Conservation (phyloP, 164 flowering plant species). For the Macadamia integrifolia region DNA sequence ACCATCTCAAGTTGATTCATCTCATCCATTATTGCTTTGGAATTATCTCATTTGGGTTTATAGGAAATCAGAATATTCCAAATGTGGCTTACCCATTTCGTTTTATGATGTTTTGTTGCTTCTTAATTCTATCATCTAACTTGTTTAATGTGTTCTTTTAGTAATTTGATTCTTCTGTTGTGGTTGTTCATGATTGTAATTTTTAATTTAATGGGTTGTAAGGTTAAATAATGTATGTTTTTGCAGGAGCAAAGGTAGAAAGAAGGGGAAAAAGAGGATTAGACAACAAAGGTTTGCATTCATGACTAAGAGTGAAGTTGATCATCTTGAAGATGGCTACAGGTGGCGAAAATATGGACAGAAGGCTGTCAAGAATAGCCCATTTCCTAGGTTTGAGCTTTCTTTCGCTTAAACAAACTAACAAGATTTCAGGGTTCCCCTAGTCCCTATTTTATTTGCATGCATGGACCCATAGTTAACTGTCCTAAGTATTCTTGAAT, state of each 20-base stretch:
- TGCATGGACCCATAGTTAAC: too few relatives aligned
- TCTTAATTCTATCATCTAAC: not conserved
- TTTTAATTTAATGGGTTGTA: conserved; percentile 15
- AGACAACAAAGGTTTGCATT: conserved; percentile 85
- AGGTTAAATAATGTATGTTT: conserved; percentile 11
- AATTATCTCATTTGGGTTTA: too few relatives aligned
- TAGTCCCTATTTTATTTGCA: not conserved
- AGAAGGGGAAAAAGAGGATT: conserved; percentile 59
- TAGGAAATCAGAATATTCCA: too few relatives aligned
- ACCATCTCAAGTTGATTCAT: too few relatives aligned
- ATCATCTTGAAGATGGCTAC: conserved; percentile 91
- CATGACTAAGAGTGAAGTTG: conserved; percentile 82
- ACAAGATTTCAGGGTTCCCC: not conserved
- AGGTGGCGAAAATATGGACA: conserved; percentile 94
- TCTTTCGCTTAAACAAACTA: not conserved
- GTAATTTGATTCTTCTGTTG: not conserved
- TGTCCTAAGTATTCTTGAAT: too few relatives aligned
- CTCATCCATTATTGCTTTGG: too few relatives aligned
- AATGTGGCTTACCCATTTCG: too few relatives aligned
- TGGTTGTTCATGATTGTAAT: not conserved
- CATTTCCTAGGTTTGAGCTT: conserved; percentile 70
- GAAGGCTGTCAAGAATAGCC: conserved; percentile 87
- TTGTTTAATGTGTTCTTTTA: not conserved
- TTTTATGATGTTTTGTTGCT: not conserved
- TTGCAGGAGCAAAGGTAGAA: conserved; percentile 45